Conservation (phyloP, 352 stramenopile genomes). For the Pythium aphanidermatum region DNA sequence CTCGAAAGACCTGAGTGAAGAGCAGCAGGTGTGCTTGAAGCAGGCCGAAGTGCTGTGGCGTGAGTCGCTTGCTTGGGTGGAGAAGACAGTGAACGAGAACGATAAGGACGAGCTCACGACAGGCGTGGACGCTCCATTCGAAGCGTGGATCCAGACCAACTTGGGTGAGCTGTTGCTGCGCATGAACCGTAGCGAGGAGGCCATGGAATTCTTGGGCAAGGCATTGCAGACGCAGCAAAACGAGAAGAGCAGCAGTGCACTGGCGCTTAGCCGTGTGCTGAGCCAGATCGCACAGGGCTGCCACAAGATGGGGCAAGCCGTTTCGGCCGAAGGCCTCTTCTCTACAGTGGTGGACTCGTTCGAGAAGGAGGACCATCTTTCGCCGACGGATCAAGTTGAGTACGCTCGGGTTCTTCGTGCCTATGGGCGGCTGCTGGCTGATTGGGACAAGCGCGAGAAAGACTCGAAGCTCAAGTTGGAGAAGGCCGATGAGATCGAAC, state of each 20-base stretch:
- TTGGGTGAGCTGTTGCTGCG: conserved; percentile 57
- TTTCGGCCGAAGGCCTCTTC: conserved; percentile 68
- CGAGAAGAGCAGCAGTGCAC: conserved; percentile 36
- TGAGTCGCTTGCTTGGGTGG: conserved; percentile 57
- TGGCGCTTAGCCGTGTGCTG: conserved; percentile 60
- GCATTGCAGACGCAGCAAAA: conserved; percentile 53
- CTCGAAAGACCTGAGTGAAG: conserved; percentile 28
- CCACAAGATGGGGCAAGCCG: conserved; percentile 53
- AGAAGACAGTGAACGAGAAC: conserved; percentile 35
- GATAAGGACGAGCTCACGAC: conserved; percentile 42
- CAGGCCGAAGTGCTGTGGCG: conserved; percentile 67
- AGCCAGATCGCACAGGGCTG: conserved; percentile 61
- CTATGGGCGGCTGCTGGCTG: conserved; percentile 29
- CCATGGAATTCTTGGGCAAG: conserved; percentile 64
- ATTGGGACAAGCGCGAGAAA: conserved; percentile 29
- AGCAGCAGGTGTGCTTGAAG: conserved; percentile 42
- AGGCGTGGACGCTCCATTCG: conserved; percentile 50
- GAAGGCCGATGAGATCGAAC: conserved; percentile 17
- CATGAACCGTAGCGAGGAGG: conserved; percentile 52
- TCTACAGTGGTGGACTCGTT: conserved; percentile 63
- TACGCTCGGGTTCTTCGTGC: conserved; percentile 55
- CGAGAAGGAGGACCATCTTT: conserved; percentile 50
- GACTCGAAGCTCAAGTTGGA: conserved; percentile 17
- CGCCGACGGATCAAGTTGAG: conserved; percentile 50
- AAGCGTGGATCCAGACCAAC: conserved; percentile 66